A percentile compares a stretch with the other conserved stretches of the same genome.
Conservation (phyloP, 1,284 basidiomycete species). For the Lentinula novae-zelandiae region DNA sequence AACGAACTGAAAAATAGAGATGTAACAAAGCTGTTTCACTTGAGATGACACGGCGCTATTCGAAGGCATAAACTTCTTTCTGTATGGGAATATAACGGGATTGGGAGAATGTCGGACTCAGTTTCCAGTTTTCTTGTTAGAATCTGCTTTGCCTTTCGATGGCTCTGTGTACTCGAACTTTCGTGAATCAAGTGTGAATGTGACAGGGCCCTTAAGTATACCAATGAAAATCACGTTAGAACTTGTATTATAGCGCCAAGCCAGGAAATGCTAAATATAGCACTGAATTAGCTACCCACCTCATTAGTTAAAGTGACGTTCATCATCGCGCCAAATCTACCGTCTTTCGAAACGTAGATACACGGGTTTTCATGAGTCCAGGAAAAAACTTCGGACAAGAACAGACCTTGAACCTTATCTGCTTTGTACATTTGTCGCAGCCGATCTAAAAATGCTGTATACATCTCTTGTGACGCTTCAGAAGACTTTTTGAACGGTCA, state of each 20-base stretch:
- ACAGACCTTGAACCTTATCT: slow-evolving; percentile 74
- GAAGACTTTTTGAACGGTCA: slow-evolving; percentile 42
- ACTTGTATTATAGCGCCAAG: not conserved
- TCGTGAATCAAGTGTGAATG: slow-evolving; percentile 76
- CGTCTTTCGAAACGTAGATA: slow-evolving; percentile 49
- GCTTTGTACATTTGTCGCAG: slow-evolving; percentile 63
- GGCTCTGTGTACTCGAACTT: slow-evolving; percentile 53
- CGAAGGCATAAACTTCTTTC: not conserved
- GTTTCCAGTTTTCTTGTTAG: not conserved
- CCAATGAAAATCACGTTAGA: not conserved
- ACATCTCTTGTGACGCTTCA: slow-evolving; percentile 66
- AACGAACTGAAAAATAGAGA: not conserved
- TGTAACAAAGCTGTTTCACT: not conserved
- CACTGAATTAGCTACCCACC: slow-evolving; percentile 36
- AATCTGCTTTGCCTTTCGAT: not conserved
- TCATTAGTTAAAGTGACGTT: slow-evolving; percentile 82
- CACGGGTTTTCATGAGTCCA: not conserved
- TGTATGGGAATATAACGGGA: not conserved
- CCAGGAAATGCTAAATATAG: not conserved
- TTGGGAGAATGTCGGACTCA: not conserved
- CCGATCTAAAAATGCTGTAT: slow-evolving; percentile 67
- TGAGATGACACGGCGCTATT: not conserved
- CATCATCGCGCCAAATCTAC: slow-evolving; percentile 95
- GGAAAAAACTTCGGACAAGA: not conserved
- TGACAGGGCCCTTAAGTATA: slow-evolving; percentile 68